A percentile compares a stretch with the other conserved stretches of the same genome.
These are phyloP conservation scores for Reticulascus tulasneorum DNA, from an alignment of 2,329 filamentous ascomycete species.

Conservation along the genomic window DNA sequence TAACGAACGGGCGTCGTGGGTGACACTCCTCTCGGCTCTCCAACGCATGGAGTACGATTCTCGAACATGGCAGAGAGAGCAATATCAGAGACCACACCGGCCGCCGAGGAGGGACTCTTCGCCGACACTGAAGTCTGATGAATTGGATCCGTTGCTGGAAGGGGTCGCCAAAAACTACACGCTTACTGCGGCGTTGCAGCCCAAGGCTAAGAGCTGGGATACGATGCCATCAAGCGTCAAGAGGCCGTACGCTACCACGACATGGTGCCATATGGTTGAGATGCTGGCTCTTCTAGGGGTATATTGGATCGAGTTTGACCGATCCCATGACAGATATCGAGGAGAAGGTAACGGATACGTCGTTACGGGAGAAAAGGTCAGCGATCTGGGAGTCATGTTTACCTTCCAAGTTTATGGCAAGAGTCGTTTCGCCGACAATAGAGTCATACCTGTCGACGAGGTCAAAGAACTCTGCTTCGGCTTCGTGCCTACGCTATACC, in stretches of 20 bases:
- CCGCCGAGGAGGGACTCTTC: conserved; percentile 3
- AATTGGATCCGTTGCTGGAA: background rate
- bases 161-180: conserved; percentile 28
- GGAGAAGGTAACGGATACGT: conserved; percentile 53
- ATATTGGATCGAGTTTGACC: conserved; percentile 57
- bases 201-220: conserved; percentile 45
- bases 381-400: conserved; percentile 52
- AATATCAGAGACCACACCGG: conserved; percentile 19
- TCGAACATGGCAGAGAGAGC: conserved; percentile 37
- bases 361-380: conserved; percentile 40
- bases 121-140: background rate
- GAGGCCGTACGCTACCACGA: conserved; percentile 49
- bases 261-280: conserved; percentile 53
- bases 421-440: conserved; percentile 42
- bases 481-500: conserved; percentile 51
- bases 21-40: conserved; percentile 43
- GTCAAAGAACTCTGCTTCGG: conserved; percentile 55
- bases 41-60: conserved; percentile 48
- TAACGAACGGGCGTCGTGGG: conserved; percentile 54
- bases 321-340: conserved; percentile 45
- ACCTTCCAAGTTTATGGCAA: conserved; percentile 48
- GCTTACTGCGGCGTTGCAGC: conserved; percentile 42
- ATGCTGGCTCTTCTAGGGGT: conserved; percentile 51
- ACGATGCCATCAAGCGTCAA: conserved; percentile 44
- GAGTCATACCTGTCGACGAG: conserved; percentile 49